Evolutionary conservation across 139 green algal genomes (phyloP), one percentile per base, ranked within the genome.

Genomic region (Tetradesmus obliquus): DNA sequence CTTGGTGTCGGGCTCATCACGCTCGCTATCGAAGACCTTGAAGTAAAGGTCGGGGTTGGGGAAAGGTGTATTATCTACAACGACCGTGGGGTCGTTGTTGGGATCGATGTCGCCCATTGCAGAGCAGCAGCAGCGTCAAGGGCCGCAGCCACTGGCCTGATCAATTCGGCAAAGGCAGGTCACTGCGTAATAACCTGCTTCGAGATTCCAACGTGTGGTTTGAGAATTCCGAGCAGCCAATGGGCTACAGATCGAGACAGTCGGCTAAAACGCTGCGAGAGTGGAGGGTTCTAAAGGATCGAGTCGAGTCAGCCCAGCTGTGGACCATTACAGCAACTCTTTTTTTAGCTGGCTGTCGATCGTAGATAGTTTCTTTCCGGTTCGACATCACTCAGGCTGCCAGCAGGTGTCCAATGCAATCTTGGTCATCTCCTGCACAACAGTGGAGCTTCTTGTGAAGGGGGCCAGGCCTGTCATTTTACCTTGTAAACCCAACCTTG

Each of bases 31-130:
- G 82, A 91, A 96, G 0, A 96, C 94, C 81, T 93, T 94, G 58
- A 96, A 96, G 88, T 95, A 96, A 1, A 96, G 88, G 1, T 93
- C 83, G 0, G 94, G 93, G 32, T 90, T 86, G 12, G 94, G 94
- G 89, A 95, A 96, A 0, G 90, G 93, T 32, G 88, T 93, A 24
- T 93, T 58, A 66, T 88, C 76, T 17, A 54, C 17, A 19, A 93
- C 88, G 72, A 91, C 81, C 15, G 86, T 90, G 54, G 86, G 86
- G 74, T 90, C 86, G 71, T 90, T 90, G 1, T 69, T 69, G 86
- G 86, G 86, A 71, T 90, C 86, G 55, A 90, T 90, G 86, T 90
- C 86, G 12, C 86, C 86, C 86, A 90, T 90, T 71, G 55, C 55
- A 45, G 19, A 60, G 45, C 81, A 86, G 54, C 54, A 86, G 54